These are phyloP conservation scores for Flammula alnicola DNA, from an alignment of 1,284 basidiomycete species.

Conservation along the genomic window DNA sequence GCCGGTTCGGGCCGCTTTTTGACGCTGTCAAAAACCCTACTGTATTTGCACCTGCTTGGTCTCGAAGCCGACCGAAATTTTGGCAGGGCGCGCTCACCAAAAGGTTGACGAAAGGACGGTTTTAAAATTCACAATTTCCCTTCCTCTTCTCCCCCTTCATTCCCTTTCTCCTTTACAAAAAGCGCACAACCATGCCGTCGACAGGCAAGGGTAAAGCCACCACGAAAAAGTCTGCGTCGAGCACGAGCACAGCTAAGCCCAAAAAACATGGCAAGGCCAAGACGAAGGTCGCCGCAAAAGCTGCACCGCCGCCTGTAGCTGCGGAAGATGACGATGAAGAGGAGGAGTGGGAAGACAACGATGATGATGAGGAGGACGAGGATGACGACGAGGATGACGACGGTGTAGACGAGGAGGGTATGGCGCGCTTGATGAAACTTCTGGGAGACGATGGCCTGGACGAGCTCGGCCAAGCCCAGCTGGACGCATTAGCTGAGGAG, in stretches of 20 bases:
- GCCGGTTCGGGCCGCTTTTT: too few relatives aligned
- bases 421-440: slow-evolving; percentile 67
- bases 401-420: slow-evolving; percentile 67
- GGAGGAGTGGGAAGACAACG: slow-evolving; percentile 9
- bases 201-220: background rate
- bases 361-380: slow-evolving; percentile 33
- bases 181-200: background rate
- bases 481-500: slow-evolving; percentile 44
- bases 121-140: background rate
- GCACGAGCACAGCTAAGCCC: background rate
- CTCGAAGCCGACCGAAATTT: slow-evolving; percentile 17
- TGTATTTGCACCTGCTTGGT: slow-evolving; percentile 17
- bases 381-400: slow-evolving; percentile 51
- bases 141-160: background rate
- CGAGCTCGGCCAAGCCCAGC: slow-evolving; percentile 60
- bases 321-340: slow-evolving; percentile 27
- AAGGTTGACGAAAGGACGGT: too few relatives aligned
- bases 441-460: slow-evolving; percentile 71
- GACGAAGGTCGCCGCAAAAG: background rate
- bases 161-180: slow-evolving; percentile 1
- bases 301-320: slow-evolving; percentile 6
- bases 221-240: background rate
- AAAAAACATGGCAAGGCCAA: slow-evolving; percentile 11
- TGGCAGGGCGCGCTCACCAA: slow-evolving; percentile 1
- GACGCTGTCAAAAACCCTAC: too few relatives aligned